Percentiles rank a stretch among this genome's conserved stretches.
Conservation (phyloP, 164 flowering plant genomes). For the Santalum album region DNA sequence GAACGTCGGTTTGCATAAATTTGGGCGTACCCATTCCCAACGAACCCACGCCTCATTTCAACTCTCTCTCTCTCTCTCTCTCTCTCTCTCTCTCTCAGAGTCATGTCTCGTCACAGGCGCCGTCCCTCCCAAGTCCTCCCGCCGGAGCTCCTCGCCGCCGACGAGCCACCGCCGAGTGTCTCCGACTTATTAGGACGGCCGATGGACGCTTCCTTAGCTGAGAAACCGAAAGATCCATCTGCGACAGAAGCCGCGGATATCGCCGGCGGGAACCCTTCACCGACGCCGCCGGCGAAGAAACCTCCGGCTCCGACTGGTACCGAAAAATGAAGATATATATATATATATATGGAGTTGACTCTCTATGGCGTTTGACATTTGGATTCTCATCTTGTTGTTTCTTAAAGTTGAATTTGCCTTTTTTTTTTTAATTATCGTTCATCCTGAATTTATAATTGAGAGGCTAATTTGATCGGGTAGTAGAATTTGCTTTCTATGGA, state of each 20-base stretch:
- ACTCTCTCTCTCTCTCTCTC: background rate
- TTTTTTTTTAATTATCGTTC: too few relatives aligned
- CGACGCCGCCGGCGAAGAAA: background rate
- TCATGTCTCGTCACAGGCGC: background rate
- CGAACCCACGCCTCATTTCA: background rate
- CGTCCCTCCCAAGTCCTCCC: slow-evolving; percentile 2
- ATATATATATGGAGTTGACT: too few relatives aligned
- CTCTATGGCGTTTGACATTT: background rate
- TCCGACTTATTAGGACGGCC: background rate
- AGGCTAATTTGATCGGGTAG: too few relatives aligned
- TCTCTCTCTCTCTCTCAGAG: background rate
- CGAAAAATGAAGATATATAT: background rate
- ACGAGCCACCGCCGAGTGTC: background rate
- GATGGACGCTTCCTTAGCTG: background rate
- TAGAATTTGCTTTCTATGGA: too few relatives aligned
- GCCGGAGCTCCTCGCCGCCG: background rate
- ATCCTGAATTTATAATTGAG: too few relatives aligned
- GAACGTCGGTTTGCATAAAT: background rate
- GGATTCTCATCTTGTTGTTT: background rate
- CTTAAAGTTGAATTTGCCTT: too few relatives aligned
- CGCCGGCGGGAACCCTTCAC: background rate
- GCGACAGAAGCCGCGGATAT: background rate
- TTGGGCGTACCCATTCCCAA: background rate
- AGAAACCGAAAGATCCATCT: background rate
- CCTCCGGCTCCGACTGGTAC: background rate